These are phyloP conservation scores for Rhizopogon rudus DNA, from an alignment of 768 basidiomycete species.

Conservation along the genomic window DNA sequence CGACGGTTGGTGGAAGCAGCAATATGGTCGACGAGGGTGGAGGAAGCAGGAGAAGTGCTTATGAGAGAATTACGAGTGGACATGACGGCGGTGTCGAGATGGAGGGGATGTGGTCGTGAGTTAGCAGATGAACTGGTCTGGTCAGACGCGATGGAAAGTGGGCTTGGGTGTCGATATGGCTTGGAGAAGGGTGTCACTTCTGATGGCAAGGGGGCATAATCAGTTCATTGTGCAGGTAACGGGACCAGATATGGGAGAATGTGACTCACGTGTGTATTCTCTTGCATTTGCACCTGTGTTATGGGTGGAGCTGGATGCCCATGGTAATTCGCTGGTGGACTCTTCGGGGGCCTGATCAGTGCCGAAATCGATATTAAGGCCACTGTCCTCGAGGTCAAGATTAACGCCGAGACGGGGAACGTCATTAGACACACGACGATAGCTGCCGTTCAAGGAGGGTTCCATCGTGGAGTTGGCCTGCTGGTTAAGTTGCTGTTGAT, in stretches of 20 bases:
- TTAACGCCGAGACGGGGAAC: constrained; percentile 36
- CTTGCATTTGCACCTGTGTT: not conserved
- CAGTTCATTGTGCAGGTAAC: constrained; percentile 19
- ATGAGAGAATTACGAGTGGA: constrained; percentile 39
- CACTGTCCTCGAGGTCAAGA: constrained; percentile 53
- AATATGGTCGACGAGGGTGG: constrained; percentile 31
- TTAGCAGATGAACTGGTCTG: constrained; percentile 24
- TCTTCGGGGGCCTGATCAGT: constrained; percentile 36
- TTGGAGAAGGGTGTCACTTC: constrained; percentile 22
- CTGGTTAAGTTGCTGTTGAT: constrained; percentile 15
- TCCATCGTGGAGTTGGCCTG: constrained; percentile 20
- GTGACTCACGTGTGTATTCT: constrained; percentile 40
- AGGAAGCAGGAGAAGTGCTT: constrained; percentile 41
- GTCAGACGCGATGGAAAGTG: constrained; percentile 35
- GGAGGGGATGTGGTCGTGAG: constrained; percentile 45
- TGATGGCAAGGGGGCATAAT: constrained; percentile 16
- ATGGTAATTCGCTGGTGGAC: constrained; percentile 53
- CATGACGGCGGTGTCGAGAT: constrained; percentile 50
- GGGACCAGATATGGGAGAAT: constrained; percentile 24
- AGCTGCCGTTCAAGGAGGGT: constrained; percentile 21
- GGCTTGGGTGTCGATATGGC: constrained; percentile 28
- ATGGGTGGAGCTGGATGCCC: constrained; percentile 30
- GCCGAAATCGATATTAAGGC: constrained; percentile 54
- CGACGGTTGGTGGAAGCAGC: constrained; percentile 36
- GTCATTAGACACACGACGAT: constrained; percentile 19